These are phyloP conservation scores for Bruguiera parviflora DNA, from an alignment of 345 rosid genomes.

Conservation along the genomic window DNA sequence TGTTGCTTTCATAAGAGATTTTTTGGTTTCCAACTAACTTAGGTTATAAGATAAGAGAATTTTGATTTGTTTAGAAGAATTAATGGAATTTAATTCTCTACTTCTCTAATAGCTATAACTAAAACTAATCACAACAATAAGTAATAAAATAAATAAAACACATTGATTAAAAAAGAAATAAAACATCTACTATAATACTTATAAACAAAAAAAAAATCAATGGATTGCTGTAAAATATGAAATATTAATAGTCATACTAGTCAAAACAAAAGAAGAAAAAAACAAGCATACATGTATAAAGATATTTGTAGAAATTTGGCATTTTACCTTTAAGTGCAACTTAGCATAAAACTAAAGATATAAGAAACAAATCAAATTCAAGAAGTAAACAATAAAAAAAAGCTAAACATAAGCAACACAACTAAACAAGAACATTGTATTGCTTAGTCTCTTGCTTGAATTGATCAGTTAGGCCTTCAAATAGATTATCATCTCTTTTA, in stretches of 20 bases:
- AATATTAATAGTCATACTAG: no score
- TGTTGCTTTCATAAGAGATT: conserved; percentile 50
- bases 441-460: conserved; percentile 67
- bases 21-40: conserved; percentile 71
- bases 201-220: neutral
- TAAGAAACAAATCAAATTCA: no score
- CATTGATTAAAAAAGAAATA: neutral
- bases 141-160: neutral
- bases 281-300: neutral
- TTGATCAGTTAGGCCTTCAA: conserved; percentile 92
- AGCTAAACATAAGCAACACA: neutral
- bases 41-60: conserved; percentile 58
- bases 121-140: neutral
- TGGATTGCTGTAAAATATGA: neutral
- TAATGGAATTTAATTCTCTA: neutral
- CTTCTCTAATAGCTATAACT: neutral
- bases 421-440: conserved; percentile 39
- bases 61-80: conserved; percentile 43
- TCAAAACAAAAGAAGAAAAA: neutral
- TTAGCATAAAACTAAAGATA: no score
- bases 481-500: conserved; percentile 81
- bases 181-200: neutral
- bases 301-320: no score
- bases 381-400: neutral
- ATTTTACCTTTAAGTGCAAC: no score